phyloP scores from a whole-genome alignment of 2,329 filamentous ascomycete genomes.

The Monilinia vaccinii-corymbosi region DNA sequence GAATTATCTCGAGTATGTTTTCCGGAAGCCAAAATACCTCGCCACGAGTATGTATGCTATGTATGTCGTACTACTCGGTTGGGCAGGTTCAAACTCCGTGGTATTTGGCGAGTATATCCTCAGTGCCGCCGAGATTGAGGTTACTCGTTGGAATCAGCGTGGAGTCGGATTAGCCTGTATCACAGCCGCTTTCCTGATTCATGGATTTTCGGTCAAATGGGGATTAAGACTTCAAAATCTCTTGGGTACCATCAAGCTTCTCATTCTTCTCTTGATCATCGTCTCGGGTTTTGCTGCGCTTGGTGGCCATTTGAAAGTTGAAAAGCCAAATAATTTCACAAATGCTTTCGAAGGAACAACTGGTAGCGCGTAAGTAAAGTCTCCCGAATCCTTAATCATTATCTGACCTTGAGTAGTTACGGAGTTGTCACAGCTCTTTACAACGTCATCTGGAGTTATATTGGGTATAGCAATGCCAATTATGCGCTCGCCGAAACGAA shows the following conservation, averaged over 20 bases:
- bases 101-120: slow-evolving; percentile 65
- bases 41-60: slow-evolving; percentile 51
- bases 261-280: slow-evolving; percentile 56
- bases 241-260: slow-evolving; percentile 57
- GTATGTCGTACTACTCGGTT: slow-evolving; percentile 55
- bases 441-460: slow-evolving; percentile 64
- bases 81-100: slow-evolving; percentile 58
- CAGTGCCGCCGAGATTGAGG: slow-evolving; percentile 52
- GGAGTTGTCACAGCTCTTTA: slow-evolving; percentile 61
- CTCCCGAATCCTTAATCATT: neutral
- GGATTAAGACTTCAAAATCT: slow-evolving; percentile 59
- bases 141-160: slow-evolving; percentile 58
- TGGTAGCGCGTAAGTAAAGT: slow-evolving; percentile 41
- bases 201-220: slow-evolving; percentile 55
- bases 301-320: slow-evolving; percentile 49
- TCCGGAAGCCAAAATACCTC: slow-evolving; percentile 50
- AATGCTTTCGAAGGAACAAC: slow-evolving; percentile 58
- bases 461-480: slow-evolving; percentile 61
- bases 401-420: slow-evolving; percentile 28
- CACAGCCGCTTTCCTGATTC: slow-evolving; percentile 55
- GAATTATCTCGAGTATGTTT: slow-evolving; percentile 59
- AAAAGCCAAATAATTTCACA: slow-evolving; percentile 53
- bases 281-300: slow-evolving; percentile 46
- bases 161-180: slow-evolving; percentile 58
- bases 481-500: slow-evolving; percentile 57